Evolutionary conservation across 441 rosid species (phyloP), one percentile per base, ranked within the genome.

Genomic region (Daphne laureola): DNA sequence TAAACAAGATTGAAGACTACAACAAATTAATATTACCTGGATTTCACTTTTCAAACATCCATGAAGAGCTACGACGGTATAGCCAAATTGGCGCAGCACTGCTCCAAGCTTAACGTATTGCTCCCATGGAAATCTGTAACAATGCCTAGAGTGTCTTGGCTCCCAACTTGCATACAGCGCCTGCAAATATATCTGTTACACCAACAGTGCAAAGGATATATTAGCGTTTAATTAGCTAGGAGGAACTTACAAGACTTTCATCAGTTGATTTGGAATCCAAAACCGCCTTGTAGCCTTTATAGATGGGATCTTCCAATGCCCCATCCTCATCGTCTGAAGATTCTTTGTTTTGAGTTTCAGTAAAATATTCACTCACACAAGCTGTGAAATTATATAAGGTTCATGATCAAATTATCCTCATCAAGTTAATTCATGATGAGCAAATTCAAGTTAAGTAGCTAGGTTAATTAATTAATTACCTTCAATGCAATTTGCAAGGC

Each of bases 101-200:
- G 85, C 77, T 61, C 98, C 98, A 54, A 88, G 47, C 73, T 88
- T 84, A 36, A 86, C 83, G 49, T 92, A 88, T 49, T 82, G 91
- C 61, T 73, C 79, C 81, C 90, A 82, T 14, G 98, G 98, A 50
- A 75, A 79, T 53, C 68, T 78, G 72, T 73, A 57, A 61, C 90
- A 76, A 17, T 75, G 73, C 53, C 80, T 65, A 0, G 84, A 77
- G 58, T 78, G 87, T 68, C 91, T 79, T 2, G 96, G 95, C 66
- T 86, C 98, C 96, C 96, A 88, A 48, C 87, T 84, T 17, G 96
- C 90, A 67, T 92, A 78, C 9, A 77, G 56, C 6, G 94, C 97
- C 95, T 85, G 64, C 50, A 45, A 49, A 23, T 46, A 35, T 21
- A 2, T 15, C 17, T 46, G 25, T 49, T 44, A 38, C 17, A 16